phyloP scores from a whole-genome alignment of 2,329 filamentous ascomycete genomes.

The Lasiodiplodia sp. region DNA sequence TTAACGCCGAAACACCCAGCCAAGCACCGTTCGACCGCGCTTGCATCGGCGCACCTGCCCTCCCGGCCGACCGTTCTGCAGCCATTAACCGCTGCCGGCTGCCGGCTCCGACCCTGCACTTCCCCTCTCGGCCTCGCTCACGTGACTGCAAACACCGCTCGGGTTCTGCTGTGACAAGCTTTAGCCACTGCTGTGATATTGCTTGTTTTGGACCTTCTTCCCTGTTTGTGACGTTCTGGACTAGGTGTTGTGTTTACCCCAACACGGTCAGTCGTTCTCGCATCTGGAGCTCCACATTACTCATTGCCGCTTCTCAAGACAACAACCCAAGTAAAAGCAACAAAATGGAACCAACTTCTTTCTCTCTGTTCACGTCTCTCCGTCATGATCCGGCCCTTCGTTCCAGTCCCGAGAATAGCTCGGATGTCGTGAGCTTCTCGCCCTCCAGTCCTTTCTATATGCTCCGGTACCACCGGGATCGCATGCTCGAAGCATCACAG shows the following conservation, averaged over 20 bases:
- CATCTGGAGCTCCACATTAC: constrained; percentile 27
- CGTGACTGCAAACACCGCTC: constrained; percentile 10
- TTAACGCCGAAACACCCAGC: constrained; percentile 25
- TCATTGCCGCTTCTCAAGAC: constrained; percentile 31
- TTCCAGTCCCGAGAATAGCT: constrained; percentile 52
- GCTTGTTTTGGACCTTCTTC: neutral
- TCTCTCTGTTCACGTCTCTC: constrained; percentile 50
- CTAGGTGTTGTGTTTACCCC: neutral
- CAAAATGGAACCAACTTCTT: constrained; percentile 33
- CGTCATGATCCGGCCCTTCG: constrained; percentile 49
- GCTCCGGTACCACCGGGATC: constrained; percentile 78
- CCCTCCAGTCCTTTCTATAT: constrained; percentile 75
- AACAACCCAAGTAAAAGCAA: constrained; percentile 16
- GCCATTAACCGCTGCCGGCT: neutral
- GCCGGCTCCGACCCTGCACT: neutral
- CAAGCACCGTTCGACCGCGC: constrained; percentile 4
- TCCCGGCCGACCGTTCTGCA: neutral
- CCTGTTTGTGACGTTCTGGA: constrained; percentile 33
- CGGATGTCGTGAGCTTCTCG: constrained; percentile 55
- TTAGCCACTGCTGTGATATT: constrained; percentile 36
- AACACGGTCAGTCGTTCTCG: constrained; percentile 18
- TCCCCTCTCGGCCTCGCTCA: constrained; percentile 18
- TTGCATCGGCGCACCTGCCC: constrained; percentile 12
- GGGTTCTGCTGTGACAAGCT: constrained; percentile 31
- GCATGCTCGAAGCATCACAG: constrained; percentile 69